Base-by-base conservation (phyloP, 1,284 basidiomycete genomes). In the Pyrrhoderma noxium region DNA sequence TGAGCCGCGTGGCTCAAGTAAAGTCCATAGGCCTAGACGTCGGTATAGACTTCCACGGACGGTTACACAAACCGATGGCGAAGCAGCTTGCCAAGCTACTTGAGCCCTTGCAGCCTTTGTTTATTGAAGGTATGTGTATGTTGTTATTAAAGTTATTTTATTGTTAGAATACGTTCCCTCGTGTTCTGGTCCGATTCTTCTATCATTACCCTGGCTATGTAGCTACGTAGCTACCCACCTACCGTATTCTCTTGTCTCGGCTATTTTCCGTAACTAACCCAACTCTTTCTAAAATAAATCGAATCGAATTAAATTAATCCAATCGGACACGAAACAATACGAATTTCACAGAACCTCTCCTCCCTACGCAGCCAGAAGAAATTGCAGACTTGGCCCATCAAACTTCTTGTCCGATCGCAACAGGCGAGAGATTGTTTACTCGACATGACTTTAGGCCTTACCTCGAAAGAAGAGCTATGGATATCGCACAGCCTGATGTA, bases 401-500 rank as follows among this genome's bases (percentile, higher is more conserved):
- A 19, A 71, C 82, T 1, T 80, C 82, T 37, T 82, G 78, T 25
- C 85, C 85, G 1, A 78, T 89, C 37, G 78, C 85, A 1, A 72
- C 87, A 11, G 85, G 87, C 11, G 86, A 89, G 62, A 72, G 85
- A 19, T 71, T 89, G 0, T 85, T 79, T 63, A 80, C 80, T 3
- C 74, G 84, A 9, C 69, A 76, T 41, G 85, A 89, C 59, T 82
- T 82, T 60, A 72, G 85, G 14, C 85, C 85, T 0, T 88, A 85
- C 65, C 67, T 84, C 27, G 83, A 87, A 61, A 69, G 71, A 25
- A 73, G 83, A n/a, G 81, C 79, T 9, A 72, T 83, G 49, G 85
- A 87, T 58, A 82, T 87, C 53, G 80, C 80, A 3, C 85, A 88
- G 61, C 85, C 85, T n/a, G 85, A 88, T 62, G 80, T 82, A 60